Base-by-base conservation (phyloP, 768 basidiomycete genomes). In the Lactarius sanguifluus region DNA sequence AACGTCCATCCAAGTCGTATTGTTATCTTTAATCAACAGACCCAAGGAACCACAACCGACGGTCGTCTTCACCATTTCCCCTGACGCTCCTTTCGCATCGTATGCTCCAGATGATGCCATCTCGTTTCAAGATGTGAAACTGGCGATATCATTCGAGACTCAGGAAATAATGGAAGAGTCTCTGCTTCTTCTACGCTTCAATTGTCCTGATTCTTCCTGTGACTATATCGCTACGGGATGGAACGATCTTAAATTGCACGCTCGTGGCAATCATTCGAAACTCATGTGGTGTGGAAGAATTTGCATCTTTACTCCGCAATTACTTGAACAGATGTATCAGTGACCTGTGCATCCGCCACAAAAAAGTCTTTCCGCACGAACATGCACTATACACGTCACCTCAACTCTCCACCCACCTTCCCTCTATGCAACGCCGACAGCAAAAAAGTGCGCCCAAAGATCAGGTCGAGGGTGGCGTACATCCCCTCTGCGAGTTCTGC, bases 361-460 rank as follows among this genome's bases (percentile, higher is more conserved):
- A 98, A 79, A 97, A 97, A 71, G 90, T 98, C 45, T 99, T 99
- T 75, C 82, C 92, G 1, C 96, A 99, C 76, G 96, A 99, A 76
- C 96, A 98, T 73, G 85, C 87, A 1, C 75, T 97, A 32, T 99
- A 96, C 74, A 81, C 87, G 1, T 81, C 84, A 7, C 78, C 82
- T 75, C 67, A 87, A 73, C 78, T 96, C 5, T 80, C 84, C 8
- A 65, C 85, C 4, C 95, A 98, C 75, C 80, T 96, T 5, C 95
- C 95, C 0, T 91, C 92, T 0, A 82, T 88, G 73, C 79, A 79
- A 28, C 79, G 78, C 60, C 74, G 78, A 40, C 72, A 74, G 55
- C 75, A 78, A 66, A 81, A 79, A 63, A 79, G 65, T 40, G 72
- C 62, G 13, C 75, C 79, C 16, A 82, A 81, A 66, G 87, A 90